Evolutionary conservation across 495 filamentous ascomycete species (phyloP).

Genomic region (Aspergillus mulundensis): DNA sequence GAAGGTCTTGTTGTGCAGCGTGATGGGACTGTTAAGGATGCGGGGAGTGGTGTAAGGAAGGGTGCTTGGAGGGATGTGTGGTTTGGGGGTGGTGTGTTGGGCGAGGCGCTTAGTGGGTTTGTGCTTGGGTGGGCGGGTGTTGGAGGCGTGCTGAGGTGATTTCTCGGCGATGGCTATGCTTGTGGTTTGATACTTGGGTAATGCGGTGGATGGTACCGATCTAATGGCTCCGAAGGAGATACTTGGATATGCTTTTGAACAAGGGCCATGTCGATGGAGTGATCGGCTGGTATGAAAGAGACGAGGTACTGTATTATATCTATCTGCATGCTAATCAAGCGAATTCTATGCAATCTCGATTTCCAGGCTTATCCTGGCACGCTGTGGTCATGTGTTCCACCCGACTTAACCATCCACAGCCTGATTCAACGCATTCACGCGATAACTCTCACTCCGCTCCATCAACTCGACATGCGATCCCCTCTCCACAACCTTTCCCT

Average conservation of each 20-base stretch:
- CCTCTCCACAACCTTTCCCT: slow-evolving; percentile 58
- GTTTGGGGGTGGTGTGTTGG: slow-evolving; percentile 46
- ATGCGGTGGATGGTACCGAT: too few species aligned
- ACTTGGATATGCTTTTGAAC: too few species aligned
- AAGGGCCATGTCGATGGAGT: neutral
- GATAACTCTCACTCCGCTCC: slow-evolving; percentile 53
- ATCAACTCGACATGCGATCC: slow-evolving; percentile 68
- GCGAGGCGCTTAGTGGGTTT: slow-evolving; percentile 46
- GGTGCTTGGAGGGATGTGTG: slow-evolving; percentile 47
- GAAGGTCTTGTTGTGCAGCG: slow-evolving; percentile 31
- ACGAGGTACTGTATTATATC: slow-evolving; percentile 1
- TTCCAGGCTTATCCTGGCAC: neutral
- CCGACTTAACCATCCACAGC: slow-evolving; percentile 5
- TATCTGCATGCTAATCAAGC: neutral
- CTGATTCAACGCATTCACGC: slow-evolving; percentile 46
- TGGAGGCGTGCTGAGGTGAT: slow-evolving; percentile 44
- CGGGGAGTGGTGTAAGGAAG: slow-evolving; percentile 24
- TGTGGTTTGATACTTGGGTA: too few species aligned
- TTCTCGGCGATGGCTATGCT: neutral
- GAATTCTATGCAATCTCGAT: neutral
- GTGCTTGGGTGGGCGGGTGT: slow-evolving; percentile 48
- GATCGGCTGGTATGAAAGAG: neutral
- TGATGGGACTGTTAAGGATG: slow-evolving; percentile 20
- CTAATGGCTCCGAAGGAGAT: too few species aligned
- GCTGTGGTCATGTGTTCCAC: neutral